Evolutionary conservation across 257 asterid species (phyloP).

Genomic region (Nicotiana benthamiana): DNA sequence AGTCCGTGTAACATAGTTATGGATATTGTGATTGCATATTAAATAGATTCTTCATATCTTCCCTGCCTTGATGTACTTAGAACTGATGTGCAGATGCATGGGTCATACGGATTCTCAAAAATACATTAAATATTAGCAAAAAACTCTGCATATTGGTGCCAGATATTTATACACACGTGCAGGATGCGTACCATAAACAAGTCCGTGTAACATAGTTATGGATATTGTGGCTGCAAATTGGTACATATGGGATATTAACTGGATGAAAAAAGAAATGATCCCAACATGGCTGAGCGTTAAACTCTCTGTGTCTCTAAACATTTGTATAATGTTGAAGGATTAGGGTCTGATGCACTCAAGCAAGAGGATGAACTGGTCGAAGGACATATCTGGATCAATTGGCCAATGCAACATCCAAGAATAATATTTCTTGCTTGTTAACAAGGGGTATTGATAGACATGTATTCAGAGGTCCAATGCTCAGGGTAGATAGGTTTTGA

Average conservation of each 20-base stretch:
- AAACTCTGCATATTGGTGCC: neutral
- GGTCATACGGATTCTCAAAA: neutral
- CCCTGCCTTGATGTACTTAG: neutral
- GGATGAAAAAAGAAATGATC: neutral
- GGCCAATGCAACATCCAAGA: neutral
- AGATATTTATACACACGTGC: neutral
- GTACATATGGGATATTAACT: neutral
- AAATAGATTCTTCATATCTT: neutral
- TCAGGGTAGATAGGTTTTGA: neutral
- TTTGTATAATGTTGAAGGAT: neutral
- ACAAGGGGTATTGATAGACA: neutral
- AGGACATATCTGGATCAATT: neutral
- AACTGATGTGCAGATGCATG: neutral
- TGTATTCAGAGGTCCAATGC: neutral
- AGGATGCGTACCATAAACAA: neutral
- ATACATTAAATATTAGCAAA: neutral
- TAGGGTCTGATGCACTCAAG: neutral
- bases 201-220: neutral
- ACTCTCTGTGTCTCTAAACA: neutral
- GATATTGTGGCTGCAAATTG: neutral
- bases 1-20: neutral
- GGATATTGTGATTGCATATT: neutral
- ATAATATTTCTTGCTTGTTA: neutral
- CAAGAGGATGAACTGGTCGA: neutral
- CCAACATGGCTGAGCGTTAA: neutral